Percentiles rank a stretch among this genome's conserved stretches.
Evolutionary conservation across 1,284 basidiomycete species (phyloP).

Genomic region (Cerioporus squamosus): DNA sequence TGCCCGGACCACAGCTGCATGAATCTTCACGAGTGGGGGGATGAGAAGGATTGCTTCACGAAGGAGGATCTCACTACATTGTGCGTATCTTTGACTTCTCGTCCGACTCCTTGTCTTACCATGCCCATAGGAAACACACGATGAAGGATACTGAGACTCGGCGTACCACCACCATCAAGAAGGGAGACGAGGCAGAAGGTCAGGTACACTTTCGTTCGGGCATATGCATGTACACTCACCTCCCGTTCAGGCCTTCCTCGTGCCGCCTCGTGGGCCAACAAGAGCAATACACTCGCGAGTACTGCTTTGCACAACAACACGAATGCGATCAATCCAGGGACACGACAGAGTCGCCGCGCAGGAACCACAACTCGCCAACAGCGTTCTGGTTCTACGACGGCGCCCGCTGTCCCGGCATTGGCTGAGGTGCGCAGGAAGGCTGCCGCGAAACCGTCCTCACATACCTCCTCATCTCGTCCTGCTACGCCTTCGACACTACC

Average conservation of each 20-base stretch:
- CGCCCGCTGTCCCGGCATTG: conserved; percentile 33
- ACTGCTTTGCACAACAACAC: conserved; percentile 37
- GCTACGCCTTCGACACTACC: conserved; percentile 55
- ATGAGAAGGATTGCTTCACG: conserved; percentile 96
- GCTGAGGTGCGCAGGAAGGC: conserved; percentile 46
- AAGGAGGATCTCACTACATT: conserved; percentile 91
- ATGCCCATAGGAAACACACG: conserved; percentile 72
- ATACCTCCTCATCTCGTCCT: conserved; percentile 67
- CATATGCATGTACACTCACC: neutral
- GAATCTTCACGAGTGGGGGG: conserved; percentile 97
- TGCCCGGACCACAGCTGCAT: conserved; percentile 93
- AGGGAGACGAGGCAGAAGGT: conserved; percentile 69
- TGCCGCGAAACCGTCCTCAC: conserved; percentile 44
- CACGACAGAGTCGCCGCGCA: conserved; percentile 32
- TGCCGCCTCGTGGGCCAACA: conserved; percentile 83
- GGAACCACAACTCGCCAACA: conserved; percentile 28
- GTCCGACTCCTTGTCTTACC: neutral
- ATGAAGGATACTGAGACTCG: conserved; percentile 84
- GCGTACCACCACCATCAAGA: conserved; percentile 50
- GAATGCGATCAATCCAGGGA: conserved; percentile 25
- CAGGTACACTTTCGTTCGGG: conserved; percentile 26
- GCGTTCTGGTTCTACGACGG: conserved; percentile 33
- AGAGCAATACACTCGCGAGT: conserved; percentile 36
- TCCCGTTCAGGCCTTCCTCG: conserved; percentile 66
- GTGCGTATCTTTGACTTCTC: conserved; percentile 50